Percentiles rank a stretch among this genome's conserved stretches.
Conservation (phyloP, 176 grass and related monocot genomes). For the Triticum timopheevii region DNA sequence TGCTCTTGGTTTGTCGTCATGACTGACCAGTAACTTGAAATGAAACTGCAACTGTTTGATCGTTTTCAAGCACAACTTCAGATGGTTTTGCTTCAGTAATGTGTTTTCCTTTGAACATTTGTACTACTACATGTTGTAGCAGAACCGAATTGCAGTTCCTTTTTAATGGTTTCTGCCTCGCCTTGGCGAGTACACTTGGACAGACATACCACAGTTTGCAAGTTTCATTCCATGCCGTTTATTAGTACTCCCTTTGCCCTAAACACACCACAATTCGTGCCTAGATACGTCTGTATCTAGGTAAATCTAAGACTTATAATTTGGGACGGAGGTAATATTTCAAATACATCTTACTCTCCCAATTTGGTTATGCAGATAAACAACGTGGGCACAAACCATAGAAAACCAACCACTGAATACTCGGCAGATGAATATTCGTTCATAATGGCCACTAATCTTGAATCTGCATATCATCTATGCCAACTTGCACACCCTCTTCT, state of each 20-base stretch:
- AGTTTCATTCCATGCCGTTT: background rate
- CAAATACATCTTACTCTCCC: background rate
- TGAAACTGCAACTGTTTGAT: background rate
- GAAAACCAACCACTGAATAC: conserved; percentile 59
- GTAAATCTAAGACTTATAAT: no score
- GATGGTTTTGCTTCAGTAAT: background rate
- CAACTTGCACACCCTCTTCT: conserved; percentile 91
- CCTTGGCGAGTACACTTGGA: background rate
- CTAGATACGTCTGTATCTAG: no score
- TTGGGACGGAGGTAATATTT: background rate
- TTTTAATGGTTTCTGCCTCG: background rate
- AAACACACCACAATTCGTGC: no score
- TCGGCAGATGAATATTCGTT: conserved; percentile 67
- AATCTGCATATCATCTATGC: conserved; percentile 79
- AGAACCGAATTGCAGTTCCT: background rate
- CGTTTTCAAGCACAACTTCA: background rate
- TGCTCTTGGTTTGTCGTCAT: background rate
- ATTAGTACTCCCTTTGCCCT: background rate
- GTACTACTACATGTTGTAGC: background rate
- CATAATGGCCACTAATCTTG: conserved; percentile 79
- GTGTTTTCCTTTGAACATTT: background rate
- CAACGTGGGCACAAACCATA: conserved; percentile 79
- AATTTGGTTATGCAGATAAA: conserved; percentile 58
- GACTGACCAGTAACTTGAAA: background rate
- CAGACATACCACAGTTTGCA: background rate